A percentile compares a stretch with the other conserved stretches of the same genome.
These are phyloP conservation scores for Trichosporon ovoides DNA, from an alignment of 1,284 basidiomycete genomes.

Conservation along the genomic window DNA sequence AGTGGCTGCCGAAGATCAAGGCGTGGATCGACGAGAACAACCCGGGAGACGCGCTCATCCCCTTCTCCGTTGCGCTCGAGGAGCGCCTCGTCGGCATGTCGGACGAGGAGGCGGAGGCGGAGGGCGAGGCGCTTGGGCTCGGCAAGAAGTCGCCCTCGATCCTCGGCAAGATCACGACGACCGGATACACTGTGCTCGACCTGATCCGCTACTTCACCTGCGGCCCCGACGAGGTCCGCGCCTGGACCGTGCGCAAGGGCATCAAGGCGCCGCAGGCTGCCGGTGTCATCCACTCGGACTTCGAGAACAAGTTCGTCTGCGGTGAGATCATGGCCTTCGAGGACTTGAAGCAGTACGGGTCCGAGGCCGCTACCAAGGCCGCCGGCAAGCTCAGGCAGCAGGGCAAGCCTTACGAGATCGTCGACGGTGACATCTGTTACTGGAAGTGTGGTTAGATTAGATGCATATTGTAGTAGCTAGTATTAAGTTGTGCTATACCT, in stretches of 20 bases:
- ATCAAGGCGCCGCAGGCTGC: slow-evolving; percentile 95
- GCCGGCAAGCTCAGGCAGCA: slow-evolving; percentile 94
- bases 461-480: slow-evolving; percentile 7
- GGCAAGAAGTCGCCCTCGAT: slow-evolving; percentile 54
- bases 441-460: slow-evolving; percentile 38
- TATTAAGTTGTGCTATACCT: slow-evolving; percentile 6
- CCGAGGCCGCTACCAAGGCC: slow-evolving; percentile 85
- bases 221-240: slow-evolving; percentile 92
- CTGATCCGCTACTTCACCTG: slow-evolving; percentile 96
- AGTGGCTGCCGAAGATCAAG: slow-evolving; percentile 98
- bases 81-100: slow-evolving; percentile 72
- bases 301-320: slow-evolving; percentile 94
- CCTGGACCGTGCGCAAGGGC: slow-evolving; percentile 93
- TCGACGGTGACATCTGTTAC: slow-evolving; percentile 51
- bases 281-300: slow-evolving; percentile 78
- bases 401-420: slow-evolving; percentile 71
- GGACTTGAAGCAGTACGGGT: slow-evolving; percentile 87
- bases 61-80: slow-evolving; percentile 94
- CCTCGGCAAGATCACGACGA: slow-evolving; percentile 85
- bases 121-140: slow-evolving; percentile 58
- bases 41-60: slow-evolving; percentile 91
- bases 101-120: slow-evolving; percentile 64
- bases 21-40: slow-evolving; percentile 97
- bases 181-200: slow-evolving; percentile 80
- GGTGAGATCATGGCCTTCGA: slow-evolving; percentile 95